Base-by-base conservation (phyloP, 164 flowering plant genomes). In the Platanus orientalis region DNA sequence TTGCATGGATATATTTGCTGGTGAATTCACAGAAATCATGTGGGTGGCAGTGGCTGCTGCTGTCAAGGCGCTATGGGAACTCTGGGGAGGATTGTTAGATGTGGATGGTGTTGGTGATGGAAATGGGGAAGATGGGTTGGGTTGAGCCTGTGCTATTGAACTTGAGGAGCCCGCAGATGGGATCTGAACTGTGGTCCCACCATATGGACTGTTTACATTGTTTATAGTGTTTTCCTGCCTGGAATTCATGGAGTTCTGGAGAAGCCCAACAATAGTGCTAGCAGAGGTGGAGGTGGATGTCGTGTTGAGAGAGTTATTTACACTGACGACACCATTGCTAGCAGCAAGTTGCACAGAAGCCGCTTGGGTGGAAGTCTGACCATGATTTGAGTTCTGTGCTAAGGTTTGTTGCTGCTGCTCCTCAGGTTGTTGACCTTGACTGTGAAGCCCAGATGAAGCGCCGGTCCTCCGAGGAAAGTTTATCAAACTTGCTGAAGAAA, bases 171-270 rank as follows among this genome's bases (percentile, higher is more conserved):
- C 73, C 7, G 96, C 85, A n/a, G 97, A 87, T 20, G 87, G 84
- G 67, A 84, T 80, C 69, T 85, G 95, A 73, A 77, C 78, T 24
- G 74, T 69, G 53, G 61, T 76, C 52, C 83, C 86, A 62, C 85
- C 88, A 63, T 83, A 89, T 26, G 92, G 81, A 61, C 92, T 78
- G 68, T 70, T 84, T 53, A 84, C 76, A 75, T 75, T 83, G 75
- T 68, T 77, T 71, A 80, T 40, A 4, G 79, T 61, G 63, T 62
- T 82, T 64, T 84, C 94, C 50, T 82, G 92, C 75, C 96, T 75
- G 14, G 88, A 81, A 71, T 88, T 88, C 85, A 84, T 86, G 14
- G 96, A 87, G 50, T 88, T 95, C 65, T 95, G 98, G 36, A 90
- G 83, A 32, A 89, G 82, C 42, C 88, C 89, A 39, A 66, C 84